Conservation (phyloP, 768 basidiomycete species). For the Sporobolomyces phaffii region DNA sequence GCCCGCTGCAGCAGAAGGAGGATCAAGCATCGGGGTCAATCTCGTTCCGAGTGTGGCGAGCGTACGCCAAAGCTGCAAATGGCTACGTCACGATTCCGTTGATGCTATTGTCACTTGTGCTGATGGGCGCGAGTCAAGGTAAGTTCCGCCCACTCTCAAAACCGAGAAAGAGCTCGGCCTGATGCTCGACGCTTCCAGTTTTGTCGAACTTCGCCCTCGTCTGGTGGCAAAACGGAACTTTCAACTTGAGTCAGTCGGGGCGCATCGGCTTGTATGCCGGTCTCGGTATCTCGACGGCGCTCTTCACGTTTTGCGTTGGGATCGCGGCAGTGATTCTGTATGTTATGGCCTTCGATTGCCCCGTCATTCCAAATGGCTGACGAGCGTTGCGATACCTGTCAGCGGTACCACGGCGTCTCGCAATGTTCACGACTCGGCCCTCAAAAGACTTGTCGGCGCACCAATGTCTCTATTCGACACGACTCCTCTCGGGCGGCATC, state of each 20-base stretch:
- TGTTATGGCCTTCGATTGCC: too few relatives aligned
- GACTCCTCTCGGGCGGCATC: constrained; percentile 46
- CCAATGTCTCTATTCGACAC: constrained; percentile 86
- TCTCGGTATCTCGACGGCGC: constrained; percentile 55
- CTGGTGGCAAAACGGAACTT: constrained; percentile 53
- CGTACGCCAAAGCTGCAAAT: constrained; percentile 2
- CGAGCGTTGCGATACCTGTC: too few relatives aligned
- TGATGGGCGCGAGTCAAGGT: constrained; percentile 7
- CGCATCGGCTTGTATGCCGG: constrained; percentile 49
- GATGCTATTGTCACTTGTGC: background rate
- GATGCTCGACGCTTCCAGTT: background rate
- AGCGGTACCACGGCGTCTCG: constrained; percentile 69
- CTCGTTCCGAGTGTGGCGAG: constrained; percentile 42
- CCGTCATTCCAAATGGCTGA: too few relatives aligned
- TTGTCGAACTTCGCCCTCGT: constrained; percentile 13
- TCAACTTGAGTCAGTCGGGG: constrained; percentile 56
- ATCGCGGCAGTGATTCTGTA: constrained; percentile 51
- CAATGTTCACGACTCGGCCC: constrained; percentile 60
- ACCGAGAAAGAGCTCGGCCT: background rate
- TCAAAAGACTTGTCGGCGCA: constrained; percentile 66
- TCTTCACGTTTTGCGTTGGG: constrained; percentile 54
- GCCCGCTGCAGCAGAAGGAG: constrained; percentile 61
- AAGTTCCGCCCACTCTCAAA: background rate
- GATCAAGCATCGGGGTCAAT: constrained; percentile 75
- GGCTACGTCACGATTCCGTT: constrained; percentile 10